Evolutionary conservation across 129 eudicot species (phyloP).

Genomic region (Helianthus tuberosus): DNA sequence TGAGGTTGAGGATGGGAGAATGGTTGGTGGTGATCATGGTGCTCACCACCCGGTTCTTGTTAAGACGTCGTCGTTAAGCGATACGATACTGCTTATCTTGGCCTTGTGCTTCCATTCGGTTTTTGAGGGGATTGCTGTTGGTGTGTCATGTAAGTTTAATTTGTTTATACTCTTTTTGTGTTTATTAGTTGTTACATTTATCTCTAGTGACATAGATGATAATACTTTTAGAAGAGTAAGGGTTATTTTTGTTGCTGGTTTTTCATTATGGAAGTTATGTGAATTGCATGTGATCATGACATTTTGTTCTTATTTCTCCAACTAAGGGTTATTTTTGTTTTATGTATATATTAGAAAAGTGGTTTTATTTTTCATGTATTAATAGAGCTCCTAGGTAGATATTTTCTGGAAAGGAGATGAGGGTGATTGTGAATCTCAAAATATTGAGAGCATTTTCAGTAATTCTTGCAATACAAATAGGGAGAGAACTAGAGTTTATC

Average conservation of each 20-base stretch:
- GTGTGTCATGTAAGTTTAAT: constrained; percentile 62
- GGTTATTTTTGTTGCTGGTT: too few species aligned
- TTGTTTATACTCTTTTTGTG: constrained; percentile 5
- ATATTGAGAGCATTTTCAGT: too few species aligned
- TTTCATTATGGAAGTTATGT: not conserved
- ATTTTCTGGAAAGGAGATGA: too few species aligned
- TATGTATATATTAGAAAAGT: too few species aligned
- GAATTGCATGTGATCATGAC: not conserved
- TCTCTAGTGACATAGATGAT: not conserved
- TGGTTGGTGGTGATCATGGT: not conserved
- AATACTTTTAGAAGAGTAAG: not conserved
- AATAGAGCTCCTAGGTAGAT: too few species aligned
- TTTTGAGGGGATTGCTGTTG: constrained; percentile 96
- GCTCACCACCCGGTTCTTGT: constrained; percentile 37
- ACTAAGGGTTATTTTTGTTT: too few species aligned
- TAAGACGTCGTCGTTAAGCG: constrained; percentile 56
- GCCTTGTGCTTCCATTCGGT: constrained; percentile 82
- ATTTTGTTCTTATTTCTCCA: not conserved
- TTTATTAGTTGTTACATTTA: not conserved
- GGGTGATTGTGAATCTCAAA: too few species aligned
- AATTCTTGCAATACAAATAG: too few species aligned
- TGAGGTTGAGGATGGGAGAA: constrained; percentile 45
- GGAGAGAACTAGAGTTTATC: too few species aligned
- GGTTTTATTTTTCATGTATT: too few species aligned
- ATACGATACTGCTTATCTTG: constrained; percentile 61